Conservation (phyloP, 495 filamentous ascomycete species). For the Xylaria longipes region DNA sequence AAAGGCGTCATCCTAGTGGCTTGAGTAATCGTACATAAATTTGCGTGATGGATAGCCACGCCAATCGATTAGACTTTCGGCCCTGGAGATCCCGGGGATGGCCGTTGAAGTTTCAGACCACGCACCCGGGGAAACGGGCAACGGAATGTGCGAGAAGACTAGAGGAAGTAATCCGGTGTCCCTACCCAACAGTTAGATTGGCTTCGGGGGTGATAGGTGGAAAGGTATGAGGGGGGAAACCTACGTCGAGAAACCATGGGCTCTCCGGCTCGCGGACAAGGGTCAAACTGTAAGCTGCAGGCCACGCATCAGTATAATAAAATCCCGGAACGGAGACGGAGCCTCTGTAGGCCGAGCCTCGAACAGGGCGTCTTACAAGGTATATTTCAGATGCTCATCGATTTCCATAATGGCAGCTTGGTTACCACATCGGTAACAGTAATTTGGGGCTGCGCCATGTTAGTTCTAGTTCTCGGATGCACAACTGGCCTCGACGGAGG, state of each 20-base stretch:
- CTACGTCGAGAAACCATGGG: conserved; percentile 96
- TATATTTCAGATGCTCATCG: conserved; percentile 99
- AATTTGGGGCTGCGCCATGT: conserved; percentile 77
- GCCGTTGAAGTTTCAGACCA: conserved; percentile 33
- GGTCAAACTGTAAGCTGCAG: conserved; percentile 95
- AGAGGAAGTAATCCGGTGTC: conserved; percentile 98
- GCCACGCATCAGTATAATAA: conserved; percentile 30
- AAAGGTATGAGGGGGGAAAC: conserved; percentile 31
- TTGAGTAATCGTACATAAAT: conserved; percentile 38
- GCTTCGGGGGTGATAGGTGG: conserved; percentile 28
- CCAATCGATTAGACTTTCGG: conserved; percentile 6
- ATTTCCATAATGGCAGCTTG: conserved; percentile 99
- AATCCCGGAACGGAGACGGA: conserved; percentile 3
- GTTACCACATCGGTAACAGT: conserved; percentile 98
- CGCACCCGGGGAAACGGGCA: conserved; percentile 28
- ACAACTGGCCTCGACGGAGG: neutral
- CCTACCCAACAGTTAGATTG: conserved; percentile 48
- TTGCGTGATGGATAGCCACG: conserved; percentile 19
- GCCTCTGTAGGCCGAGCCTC: conserved; percentile 6
- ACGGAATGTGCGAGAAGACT: conserved; percentile 39
- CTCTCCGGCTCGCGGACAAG: conserved; percentile 94
- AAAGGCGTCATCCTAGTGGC: conserved; percentile 29
- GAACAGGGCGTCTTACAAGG: conserved; percentile 75
- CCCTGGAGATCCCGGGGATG: neutral
- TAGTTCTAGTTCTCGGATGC: neutral